Evolutionary conservation across 768 basidiomycete species (phyloP).

Genomic region (Podaxis mareebaensis): DNA sequence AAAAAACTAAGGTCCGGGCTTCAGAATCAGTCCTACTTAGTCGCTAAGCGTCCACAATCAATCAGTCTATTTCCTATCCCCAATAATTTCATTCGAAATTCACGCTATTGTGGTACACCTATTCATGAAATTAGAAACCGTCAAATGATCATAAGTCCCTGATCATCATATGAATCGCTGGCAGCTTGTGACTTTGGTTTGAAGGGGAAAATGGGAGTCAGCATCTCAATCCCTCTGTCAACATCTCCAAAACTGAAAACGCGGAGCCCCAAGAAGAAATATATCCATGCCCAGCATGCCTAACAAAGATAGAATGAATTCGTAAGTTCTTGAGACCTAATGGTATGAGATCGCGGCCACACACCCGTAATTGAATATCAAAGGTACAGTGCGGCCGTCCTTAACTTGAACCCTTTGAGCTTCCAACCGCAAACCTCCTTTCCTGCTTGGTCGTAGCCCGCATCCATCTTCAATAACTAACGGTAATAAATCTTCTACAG

Average conservation of each 20-base stretch:
- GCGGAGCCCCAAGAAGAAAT: constrained; percentile 14
- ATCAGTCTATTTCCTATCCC: too few species aligned
- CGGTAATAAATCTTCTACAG: constrained; percentile 45
- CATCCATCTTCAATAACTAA: constrained; percentile 49
- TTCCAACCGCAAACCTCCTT: constrained; percentile 59
- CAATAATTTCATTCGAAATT: too few species aligned
- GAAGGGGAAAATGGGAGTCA: background rate
- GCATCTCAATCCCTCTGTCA: background rate
- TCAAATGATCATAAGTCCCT: background rate
- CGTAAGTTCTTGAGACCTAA: background rate
- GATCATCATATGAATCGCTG: background rate
- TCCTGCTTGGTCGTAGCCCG: constrained; percentile 55
- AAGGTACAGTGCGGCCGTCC: constrained; percentile 37
- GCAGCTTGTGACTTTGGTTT: background rate
- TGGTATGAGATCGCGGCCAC: constrained; percentile 18
- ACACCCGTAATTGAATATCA: constrained; percentile 69
- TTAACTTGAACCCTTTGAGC: constrained; percentile 35
- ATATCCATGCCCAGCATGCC: constrained; percentile 10
- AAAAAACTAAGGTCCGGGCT: too few species aligned
- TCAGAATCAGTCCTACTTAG: too few species aligned
- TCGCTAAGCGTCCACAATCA: too few species aligned
- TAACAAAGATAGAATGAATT: background rate
- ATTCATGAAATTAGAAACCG: too few species aligned
- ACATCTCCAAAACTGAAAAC: constrained; percentile 7
- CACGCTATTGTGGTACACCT: too few species aligned